phyloP scores from a whole-genome alignment of 148 eudicot genomes.

The Vaccinium macrocarpon region DNA sequence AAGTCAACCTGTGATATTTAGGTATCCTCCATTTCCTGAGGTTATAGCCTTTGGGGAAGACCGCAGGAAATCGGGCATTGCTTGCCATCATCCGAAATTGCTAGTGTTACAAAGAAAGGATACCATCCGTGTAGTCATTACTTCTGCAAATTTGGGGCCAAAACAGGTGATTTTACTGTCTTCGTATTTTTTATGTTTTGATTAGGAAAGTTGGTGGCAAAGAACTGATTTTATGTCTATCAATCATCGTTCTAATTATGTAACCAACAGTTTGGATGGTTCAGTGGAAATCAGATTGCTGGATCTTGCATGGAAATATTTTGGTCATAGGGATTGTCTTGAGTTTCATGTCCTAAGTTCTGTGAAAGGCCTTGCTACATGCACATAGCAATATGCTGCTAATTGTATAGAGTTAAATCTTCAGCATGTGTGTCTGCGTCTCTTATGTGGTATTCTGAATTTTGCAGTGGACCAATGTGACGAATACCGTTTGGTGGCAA shows the following conservation, averaged over 20 bases:
- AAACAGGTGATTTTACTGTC: conserved; percentile 56
- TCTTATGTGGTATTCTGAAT: conserved; percentile 16
- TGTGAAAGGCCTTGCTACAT: neutral
- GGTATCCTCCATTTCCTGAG: conserved; percentile 94
- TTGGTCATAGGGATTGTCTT: neutral
- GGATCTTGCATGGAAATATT: neutral
- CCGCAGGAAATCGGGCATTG: conserved; percentile 67
- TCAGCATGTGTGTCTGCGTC: neutral
- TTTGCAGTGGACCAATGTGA: conserved; percentile 79
- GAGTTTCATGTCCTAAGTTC: neutral
- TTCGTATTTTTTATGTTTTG: neutral
- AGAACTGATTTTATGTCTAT: neutral
- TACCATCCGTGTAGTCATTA: conserved; percentile 63
- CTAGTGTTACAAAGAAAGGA: conserved; percentile 79
- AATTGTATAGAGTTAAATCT: neutral
- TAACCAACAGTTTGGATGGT: neutral
- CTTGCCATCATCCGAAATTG: conserved; percentile 93
- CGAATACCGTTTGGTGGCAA: conserved; percentile 97
- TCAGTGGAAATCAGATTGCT: conserved; percentile 1
- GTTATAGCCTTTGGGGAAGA: conserved; percentile 83
- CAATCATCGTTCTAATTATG: neutral
- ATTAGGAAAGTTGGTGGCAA: neutral
- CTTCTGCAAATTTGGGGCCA: conserved; percentile 83
- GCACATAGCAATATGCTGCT: neutral
- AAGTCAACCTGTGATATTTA: conserved; percentile 29